Percentiles rank a stretch among this genome's conserved stretches.
phyloP scores from a whole-genome alignment of 2,329 filamentous ascomycete genomes.

The Alternaria longipes region DNA sequence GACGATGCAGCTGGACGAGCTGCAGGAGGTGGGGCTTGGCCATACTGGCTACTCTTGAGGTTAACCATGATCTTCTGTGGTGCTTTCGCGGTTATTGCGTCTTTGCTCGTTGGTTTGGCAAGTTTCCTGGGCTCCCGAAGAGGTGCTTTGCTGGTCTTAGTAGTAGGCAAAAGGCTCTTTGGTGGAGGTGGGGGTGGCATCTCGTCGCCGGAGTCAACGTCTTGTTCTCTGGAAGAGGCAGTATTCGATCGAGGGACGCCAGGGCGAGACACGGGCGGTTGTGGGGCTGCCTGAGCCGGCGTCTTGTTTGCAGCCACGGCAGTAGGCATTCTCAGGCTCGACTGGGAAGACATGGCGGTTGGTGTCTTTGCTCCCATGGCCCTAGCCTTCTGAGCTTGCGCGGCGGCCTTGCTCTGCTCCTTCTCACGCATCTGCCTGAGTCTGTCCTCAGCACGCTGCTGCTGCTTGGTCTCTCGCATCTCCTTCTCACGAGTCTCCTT shows the following conservation, averaged over 20 bases:
- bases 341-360: slow-evolving; percentile 48
- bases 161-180: slow-evolving; percentile 60
- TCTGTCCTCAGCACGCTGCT: slow-evolving; percentile 68
- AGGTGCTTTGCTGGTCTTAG: slow-evolving; percentile 49
- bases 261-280: slow-evolving; percentile 42
- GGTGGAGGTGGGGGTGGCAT: slow-evolving; percentile 71
- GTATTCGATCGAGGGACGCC: slow-evolving; percentile 39
- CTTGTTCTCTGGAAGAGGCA: slow-evolving; percentile 42
- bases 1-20: slow-evolving; percentile 59
- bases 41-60: slow-evolving; percentile 65
- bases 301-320: slow-evolving; percentile 59
- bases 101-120: slow-evolving; percentile 67
- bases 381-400: slow-evolving; percentile 54
- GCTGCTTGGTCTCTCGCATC: slow-evolving; percentile 66
- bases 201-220: slow-evolving; percentile 57
- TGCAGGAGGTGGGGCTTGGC: slow-evolving; percentile 59
- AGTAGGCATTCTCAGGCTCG: slow-evolving; percentile 38
- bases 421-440: slow-evolving; percentile 74
- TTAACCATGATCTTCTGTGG: slow-evolving; percentile 70
- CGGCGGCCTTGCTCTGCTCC: slow-evolving; percentile 71
- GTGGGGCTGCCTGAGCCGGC: slow-evolving; percentile 39
- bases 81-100: slow-evolving; percentile 65
- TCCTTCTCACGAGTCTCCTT: slow-evolving; percentile 69
- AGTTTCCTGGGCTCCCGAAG: slow-evolving; percentile 60
- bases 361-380: slow-evolving; percentile 61